These are phyloP conservation scores for Gaeumannomyces tritici DNA, from an alignment of 2,329 filamentous ascomycete genomes.

Conservation along the genomic window DNA sequence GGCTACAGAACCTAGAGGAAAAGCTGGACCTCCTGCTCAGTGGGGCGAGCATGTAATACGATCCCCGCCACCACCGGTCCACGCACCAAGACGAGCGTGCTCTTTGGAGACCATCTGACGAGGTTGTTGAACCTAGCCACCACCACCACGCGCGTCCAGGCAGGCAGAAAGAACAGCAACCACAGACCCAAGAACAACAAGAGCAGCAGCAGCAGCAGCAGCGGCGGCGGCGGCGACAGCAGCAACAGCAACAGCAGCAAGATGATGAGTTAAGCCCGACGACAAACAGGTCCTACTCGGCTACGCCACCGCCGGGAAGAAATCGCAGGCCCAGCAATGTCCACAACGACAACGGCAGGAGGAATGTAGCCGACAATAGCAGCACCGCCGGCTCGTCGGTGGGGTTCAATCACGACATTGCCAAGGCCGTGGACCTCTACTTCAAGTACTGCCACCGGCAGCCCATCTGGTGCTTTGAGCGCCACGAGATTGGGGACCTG, in stretches of 20 bases:
- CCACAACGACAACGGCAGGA: not conserved
- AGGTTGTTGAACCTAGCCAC: conserved; percentile 3
- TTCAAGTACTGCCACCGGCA: conserved; percentile 33
- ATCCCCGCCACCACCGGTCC: conserved; percentile 1
- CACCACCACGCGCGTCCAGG: not conserved
- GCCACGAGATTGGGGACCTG: conserved; percentile 23
- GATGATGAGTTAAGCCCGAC: not conserved
- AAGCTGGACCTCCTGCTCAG: conserved; percentile 40
- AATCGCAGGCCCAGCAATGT: not conserved
- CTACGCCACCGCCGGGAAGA: not conserved
- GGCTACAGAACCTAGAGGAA: conserved; percentile 39
- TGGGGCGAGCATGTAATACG: conserved; percentile 23
- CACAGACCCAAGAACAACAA: not conserved
- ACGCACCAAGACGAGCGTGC: not conserved
- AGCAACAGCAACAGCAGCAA: not conserved
- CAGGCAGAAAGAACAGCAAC: not conserved
- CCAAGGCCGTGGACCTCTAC: conserved; percentile 27
- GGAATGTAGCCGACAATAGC: not conserved
- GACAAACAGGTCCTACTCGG: not conserved
- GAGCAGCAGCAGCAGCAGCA: not conserved
- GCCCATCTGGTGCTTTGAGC: conserved; percentile 34
- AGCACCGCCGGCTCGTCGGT: not conserved
- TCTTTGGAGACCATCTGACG: conserved; percentile 4
- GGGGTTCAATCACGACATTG: conserved; percentile 7
- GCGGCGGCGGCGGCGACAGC: not conserved